Conservation (phyloP, 2,329 filamentous ascomycete species). For the Cytospora schulzeri region DNA sequence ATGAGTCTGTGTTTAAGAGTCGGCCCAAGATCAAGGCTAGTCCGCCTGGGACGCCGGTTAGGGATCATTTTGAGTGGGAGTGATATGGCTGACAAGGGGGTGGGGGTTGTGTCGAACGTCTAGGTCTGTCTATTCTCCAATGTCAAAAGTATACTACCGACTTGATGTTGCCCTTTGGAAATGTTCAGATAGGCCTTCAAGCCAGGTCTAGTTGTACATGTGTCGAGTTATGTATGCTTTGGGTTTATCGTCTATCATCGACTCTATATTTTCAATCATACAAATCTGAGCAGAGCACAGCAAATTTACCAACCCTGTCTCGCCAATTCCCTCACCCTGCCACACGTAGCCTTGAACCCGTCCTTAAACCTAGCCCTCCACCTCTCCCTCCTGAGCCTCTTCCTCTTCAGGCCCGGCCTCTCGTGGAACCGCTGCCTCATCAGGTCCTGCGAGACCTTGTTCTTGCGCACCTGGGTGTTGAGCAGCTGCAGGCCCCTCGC, state of each 20-base stretch:
- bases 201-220: background rate
- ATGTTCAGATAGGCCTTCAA: background rate
- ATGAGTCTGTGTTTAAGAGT: constrained; percentile 82
- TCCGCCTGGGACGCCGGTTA: constrained; percentile 58
- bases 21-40: constrained; percentile 79
- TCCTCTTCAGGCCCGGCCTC: constrained; percentile 73
- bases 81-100: background rate
- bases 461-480: constrained; percentile 45
- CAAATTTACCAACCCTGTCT: constrained; percentile 72
- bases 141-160: background rate
- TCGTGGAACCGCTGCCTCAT: constrained; percentile 71
- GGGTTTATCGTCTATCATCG: background rate
- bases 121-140: background rate
- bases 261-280: background rate
- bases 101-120: background rate
- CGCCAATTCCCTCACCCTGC: constrained; percentile 68
- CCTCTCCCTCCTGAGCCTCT: constrained; percentile 69
- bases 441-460: constrained; percentile 60
- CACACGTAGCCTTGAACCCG: constrained; percentile 67
- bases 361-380: constrained; percentile 70
- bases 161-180: background rate
- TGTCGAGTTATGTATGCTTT: background rate
- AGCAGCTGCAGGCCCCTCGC: constrained; percentile 49
- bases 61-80: constrained; percentile 30
- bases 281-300: background rate